These are phyloP conservation scores for Aspergillus sp. DNA, from an alignment of 2,329 filamentous ascomycete species.

Conservation along the genomic window DNA sequence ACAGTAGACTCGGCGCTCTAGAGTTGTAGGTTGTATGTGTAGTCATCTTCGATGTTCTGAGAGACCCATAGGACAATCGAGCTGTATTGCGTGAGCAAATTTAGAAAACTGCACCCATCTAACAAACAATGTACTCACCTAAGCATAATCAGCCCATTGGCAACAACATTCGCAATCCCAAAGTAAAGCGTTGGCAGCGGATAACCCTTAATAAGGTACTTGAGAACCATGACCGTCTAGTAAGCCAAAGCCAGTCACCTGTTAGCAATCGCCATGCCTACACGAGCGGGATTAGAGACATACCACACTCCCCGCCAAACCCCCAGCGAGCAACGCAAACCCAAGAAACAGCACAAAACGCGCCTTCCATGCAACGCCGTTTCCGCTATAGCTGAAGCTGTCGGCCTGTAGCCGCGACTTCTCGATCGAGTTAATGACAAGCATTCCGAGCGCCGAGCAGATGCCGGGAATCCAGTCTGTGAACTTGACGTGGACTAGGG, in stretches of 20 bases:
- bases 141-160: slow-evolving; percentile 68
- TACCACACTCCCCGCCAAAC: slow-evolving; percentile 67
- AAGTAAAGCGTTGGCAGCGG: slow-evolving; percentile 67
- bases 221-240: slow-evolving; percentile 67
- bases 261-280: background rate
- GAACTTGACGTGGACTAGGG: slow-evolving; percentile 68
- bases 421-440: slow-evolving; percentile 74
- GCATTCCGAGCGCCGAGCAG: slow-evolving; percentile 71
- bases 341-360: slow-evolving; percentile 70
- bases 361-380: slow-evolving; percentile 72
- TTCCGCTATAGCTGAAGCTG: slow-evolving; percentile 67
- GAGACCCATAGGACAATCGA: slow-evolving; percentile 70
- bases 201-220: slow-evolving; percentile 66
- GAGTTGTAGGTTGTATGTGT: slow-evolving; percentile 70
- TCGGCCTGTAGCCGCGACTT: slow-evolving; percentile 68
- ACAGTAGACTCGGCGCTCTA: slow-evolving; percentile 36
- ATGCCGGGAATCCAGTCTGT: slow-evolving; percentile 74
- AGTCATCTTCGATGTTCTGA: slow-evolving; percentile 75
- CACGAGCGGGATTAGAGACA: slow-evolving; percentile 30
- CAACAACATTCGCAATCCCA: slow-evolving; percentile 68
- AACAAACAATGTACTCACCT: slow-evolving; percentile 54
- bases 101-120: slow-evolving; percentile 31
- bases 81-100: slow-evolving; percentile 41
- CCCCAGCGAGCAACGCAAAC: slow-evolving; percentile 71
- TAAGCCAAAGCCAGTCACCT: slow-evolving; percentile 17